Evolutionary conservation across 2,329 filamentous ascomycete species (phyloP).

Genomic region (Penicillium decumbens): DNA sequence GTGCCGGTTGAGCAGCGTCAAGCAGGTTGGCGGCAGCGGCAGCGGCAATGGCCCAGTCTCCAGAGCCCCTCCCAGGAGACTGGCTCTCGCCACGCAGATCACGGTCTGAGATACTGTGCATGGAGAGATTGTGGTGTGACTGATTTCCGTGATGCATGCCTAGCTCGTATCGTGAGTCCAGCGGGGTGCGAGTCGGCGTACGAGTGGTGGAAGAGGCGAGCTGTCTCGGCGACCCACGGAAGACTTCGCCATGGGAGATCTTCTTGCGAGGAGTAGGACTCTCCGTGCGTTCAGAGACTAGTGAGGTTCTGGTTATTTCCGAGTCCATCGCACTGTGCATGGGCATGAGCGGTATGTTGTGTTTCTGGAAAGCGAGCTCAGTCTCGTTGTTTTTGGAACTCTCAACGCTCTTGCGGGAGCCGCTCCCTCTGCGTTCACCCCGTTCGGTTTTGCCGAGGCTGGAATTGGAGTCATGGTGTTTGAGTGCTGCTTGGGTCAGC

Average conservation of each 20-base stretch:
- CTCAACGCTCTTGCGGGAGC: slow-evolving; percentile 30
- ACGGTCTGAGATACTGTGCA: slow-evolving; percentile 43
- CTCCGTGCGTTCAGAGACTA: slow-evolving; percentile 75
- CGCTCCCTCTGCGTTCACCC: slow-evolving; percentile 37
- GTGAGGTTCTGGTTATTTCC: slow-evolving; percentile 80
- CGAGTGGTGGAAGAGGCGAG: slow-evolving; percentile 57
- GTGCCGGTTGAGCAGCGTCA: slow-evolving; percentile 41
- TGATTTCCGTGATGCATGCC: slow-evolving; percentile 62
- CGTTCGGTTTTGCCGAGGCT: slow-evolving; percentile 46
- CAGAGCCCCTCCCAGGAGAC: slow-evolving; percentile 31
- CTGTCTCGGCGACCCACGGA: slow-evolving; percentile 52
- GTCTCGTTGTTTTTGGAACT: slow-evolving; percentile 50
- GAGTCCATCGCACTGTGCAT: slow-evolving; percentile 82
- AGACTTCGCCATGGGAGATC: slow-evolving; percentile 59
- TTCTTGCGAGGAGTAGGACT: slow-evolving; percentile 64
- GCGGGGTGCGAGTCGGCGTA: slow-evolving; percentile 55
- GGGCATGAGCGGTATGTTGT: slow-evolving; percentile 75
- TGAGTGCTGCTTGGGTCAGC: slow-evolving; percentile 59
- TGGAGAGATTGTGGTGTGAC: slow-evolving; percentile 50
- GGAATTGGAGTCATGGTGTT: slow-evolving; percentile 61
- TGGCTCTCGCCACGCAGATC: slow-evolving; percentile 41
- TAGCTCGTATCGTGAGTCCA: slow-evolving; percentile 50
- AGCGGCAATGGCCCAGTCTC: slow-evolving; percentile 38
- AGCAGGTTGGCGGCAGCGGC: slow-evolving; percentile 38
- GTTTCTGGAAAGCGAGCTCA: slow-evolving; percentile 50